Evolutionary conservation across 805 yeast species (phyloP), one percentile per base, ranked within the genome.

Genomic region (Metschnikowia continentalis): DNA sequence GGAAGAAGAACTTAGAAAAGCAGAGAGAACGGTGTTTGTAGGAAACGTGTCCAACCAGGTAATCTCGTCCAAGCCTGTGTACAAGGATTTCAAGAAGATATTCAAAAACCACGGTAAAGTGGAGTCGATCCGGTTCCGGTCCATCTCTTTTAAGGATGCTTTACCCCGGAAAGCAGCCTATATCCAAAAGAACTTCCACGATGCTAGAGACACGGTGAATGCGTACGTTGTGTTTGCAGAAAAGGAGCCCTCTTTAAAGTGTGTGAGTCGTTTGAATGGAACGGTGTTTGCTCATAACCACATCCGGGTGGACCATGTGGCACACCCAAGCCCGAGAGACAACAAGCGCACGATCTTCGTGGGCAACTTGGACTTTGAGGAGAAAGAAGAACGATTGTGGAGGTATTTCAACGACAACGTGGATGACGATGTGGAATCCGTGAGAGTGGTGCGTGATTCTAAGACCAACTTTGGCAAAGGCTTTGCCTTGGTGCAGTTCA

Each of bases 381-480:
- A 89, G 65, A 80, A 80, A 52, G 99, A 94, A 68, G 99, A 94
- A 66, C 77, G 82, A 33, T 74, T 94, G 35, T 94, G 96, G 96
- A 78, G 75, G 48, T 89, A 85, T 66, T 94, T 94, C 71, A 76
- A 74, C 54, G 54, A 64, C 7, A 71, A 74, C 35, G 60, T 67
- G 35, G 67, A 64, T 35, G 70, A 70, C 41, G 84, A 80, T 26
- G 86, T 94, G 49, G 96, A 90, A 66, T 85, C 87, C 55, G 97
- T 94, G 32, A 81, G 99, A 67, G 79, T 94, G 43, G 80, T 94
- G 33, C 82, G 99, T 65, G 99, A 94, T 66, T 72, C 96, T 15
- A 89, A 89, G 71, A 92, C 97, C 20, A 92, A 94, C 61, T 76
- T 92, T 52, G 99, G 99, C 56, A 94, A 94, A 71, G 99, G 99